phyloP scores from a whole-genome alignment of 2,329 filamentous ascomycete genomes.

The Periconia sp. region DNA sequence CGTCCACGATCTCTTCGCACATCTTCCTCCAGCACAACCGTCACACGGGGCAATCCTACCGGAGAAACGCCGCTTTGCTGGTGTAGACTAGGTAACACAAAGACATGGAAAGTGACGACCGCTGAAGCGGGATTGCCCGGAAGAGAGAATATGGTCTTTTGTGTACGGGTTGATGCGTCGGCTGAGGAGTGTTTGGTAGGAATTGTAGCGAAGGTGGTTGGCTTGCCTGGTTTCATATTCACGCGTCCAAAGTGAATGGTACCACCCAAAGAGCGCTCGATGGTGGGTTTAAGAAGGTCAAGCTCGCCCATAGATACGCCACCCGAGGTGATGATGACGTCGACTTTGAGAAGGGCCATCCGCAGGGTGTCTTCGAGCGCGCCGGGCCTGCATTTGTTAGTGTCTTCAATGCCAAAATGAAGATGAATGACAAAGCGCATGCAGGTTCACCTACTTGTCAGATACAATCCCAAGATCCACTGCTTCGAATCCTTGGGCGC shows the following conservation, averaged over 20 bases:
- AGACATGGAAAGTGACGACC: slow-evolving; percentile 89
- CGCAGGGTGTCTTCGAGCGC: slow-evolving; percentile 77
- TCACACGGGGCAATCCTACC: slow-evolving; percentile 70
- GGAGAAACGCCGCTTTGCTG: slow-evolving; percentile 70
- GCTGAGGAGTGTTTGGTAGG: slow-evolving; percentile 59
- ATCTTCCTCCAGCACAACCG: slow-evolving; percentile 71
- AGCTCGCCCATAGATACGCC: slow-evolving; percentile 98
- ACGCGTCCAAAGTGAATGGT: slow-evolving; percentile 96
- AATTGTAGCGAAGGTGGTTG: slow-evolving; percentile 93
- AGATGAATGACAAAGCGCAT: no score
- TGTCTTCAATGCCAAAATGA: slow-evolving; percentile 10
- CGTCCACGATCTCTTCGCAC: slow-evolving; percentile 73
- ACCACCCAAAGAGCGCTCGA: slow-evolving; percentile 85
- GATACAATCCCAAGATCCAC: slow-evolving; percentile 84
- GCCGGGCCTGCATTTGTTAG: slow-evolving; percentile 55
- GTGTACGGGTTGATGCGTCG: slow-evolving; percentile 53
- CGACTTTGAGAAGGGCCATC: slow-evolving; percentile 70
- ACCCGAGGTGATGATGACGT: slow-evolving; percentile 87
- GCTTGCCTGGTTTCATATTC: slow-evolving; percentile 97
- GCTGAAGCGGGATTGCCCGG: slow-evolving; percentile 94
- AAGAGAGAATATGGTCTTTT: slow-evolving; percentile 80
- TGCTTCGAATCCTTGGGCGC: slow-evolving; percentile 73
- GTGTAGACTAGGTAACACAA: slow-evolving; percentile 86
- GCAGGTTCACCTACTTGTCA: slow-evolving; percentile 61
- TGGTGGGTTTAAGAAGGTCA: slow-evolving; percentile 92